phyloP scores from a whole-genome alignment of 495 filamentous ascomycete species.

The Neurospora hispaniola region DNA sequence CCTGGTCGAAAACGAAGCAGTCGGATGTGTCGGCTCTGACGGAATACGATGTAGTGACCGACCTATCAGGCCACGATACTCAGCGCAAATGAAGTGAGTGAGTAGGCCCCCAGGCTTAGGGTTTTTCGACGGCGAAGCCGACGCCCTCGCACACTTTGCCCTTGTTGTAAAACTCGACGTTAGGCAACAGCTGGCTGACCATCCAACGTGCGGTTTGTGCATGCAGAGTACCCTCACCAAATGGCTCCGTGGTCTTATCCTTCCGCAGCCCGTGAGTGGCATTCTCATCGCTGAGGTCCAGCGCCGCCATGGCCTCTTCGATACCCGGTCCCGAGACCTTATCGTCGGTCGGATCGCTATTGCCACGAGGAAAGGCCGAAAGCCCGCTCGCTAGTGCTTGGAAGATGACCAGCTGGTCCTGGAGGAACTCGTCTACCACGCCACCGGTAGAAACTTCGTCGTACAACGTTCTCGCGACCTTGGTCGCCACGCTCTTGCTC shows the following conservation, averaged over 20 bases:
- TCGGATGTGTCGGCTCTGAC: no score
- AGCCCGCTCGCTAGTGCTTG: slow-evolving; percentile 57
- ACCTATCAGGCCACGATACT: neutral
- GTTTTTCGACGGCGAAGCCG: slow-evolving; percentile 18
- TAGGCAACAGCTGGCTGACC: slow-evolving; percentile 40
- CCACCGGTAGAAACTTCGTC: slow-evolving; percentile 44
- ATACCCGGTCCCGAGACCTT: slow-evolving; percentile 5
- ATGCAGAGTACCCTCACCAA: slow-evolving; percentile 54
- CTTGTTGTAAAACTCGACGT: slow-evolving; percentile 42
- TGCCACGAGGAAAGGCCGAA: slow-evolving; percentile 27
- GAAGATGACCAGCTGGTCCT: slow-evolving; percentile 76
- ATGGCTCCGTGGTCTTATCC: slow-evolving; percentile 30
- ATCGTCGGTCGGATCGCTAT: slow-evolving; percentile 8
- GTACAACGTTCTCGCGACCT: slow-evolving; percentile 48
- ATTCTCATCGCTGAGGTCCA: slow-evolving; percentile 8
- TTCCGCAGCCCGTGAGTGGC: slow-evolving; percentile 14
- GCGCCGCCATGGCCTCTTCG: slow-evolving; percentile 8
- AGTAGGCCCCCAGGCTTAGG: neutral
- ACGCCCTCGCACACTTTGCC: slow-evolving; percentile 42
- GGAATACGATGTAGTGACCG: neutral
- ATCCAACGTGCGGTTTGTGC: slow-evolving; percentile 72
- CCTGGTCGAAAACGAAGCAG: neutral
- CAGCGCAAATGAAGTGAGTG: neutral
- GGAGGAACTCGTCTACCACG: slow-evolving; percentile 58
- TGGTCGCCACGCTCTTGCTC: slow-evolving; percentile 29